phyloP scores from a whole-genome alignment of 495 filamentous ascomycete species.

The Cryomyces minteri region DNA sequence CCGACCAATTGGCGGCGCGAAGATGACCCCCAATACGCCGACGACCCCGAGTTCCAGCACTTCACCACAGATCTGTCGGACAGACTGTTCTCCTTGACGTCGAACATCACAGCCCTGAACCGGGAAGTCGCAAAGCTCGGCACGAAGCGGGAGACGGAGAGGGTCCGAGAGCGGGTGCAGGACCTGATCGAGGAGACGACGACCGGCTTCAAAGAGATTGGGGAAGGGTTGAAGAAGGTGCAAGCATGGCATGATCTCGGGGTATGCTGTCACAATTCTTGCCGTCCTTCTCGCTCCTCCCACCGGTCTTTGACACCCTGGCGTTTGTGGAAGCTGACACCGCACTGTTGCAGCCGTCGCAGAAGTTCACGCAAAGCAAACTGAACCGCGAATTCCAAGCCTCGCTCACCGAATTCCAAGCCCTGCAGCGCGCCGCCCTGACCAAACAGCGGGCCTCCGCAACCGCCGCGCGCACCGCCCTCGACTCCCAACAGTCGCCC shows the following conservation, averaged over 20 bases:
- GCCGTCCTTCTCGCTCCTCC: too few species aligned
- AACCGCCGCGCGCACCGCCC: conserved; percentile 54
- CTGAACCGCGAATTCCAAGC: conserved; percentile 80
- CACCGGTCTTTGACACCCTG: neutral
- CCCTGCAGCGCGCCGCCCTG: conserved; percentile 66
- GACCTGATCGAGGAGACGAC: conserved; percentile 71
- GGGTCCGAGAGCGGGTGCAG: conserved; percentile 78
- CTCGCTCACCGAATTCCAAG: conserved; percentile 77
- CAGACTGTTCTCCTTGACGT: conserved; percentile 71
- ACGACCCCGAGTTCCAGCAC: conserved; percentile 82
- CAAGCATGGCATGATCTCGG: conserved; percentile 83
- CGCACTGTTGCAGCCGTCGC: conserved; percentile 46
- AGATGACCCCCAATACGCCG: conserved; percentile 56
- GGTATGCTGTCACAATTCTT: conserved; percentile 30
- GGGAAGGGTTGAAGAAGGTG: conserved; percentile 82
- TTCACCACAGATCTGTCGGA: conserved; percentile 67
- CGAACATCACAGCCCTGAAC: conserved; percentile 64
- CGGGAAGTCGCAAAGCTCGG: conserved; percentile 71
- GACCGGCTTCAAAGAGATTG: conserved; percentile 75
- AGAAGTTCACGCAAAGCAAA: conserved; percentile 89
- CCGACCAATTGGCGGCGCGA: conserved; percentile 43
- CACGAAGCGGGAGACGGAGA: conserved; percentile 76
- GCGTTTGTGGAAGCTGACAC: neutral
- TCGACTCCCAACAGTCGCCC: conserved; percentile 31
- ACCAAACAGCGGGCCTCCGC: conserved; percentile 85